Evolutionary conservation across 148 eudicot species (phyloP).

Genomic region (Mesembryanthemum crystallinum): DNA sequence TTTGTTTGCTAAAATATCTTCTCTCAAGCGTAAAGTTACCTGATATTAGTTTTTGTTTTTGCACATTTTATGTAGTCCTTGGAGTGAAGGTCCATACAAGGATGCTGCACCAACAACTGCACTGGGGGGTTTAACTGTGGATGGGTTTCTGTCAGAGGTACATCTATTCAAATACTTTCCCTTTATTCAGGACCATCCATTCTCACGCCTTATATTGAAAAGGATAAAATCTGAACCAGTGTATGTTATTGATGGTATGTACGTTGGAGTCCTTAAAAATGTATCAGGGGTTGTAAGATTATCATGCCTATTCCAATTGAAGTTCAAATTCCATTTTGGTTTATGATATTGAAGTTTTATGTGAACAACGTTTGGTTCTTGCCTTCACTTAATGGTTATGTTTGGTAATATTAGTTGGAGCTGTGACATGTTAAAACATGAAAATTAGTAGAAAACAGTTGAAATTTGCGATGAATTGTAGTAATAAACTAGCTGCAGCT

Average conservation of each 20-base stretch:
- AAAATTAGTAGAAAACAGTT: too few species aligned
- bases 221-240: neutral
- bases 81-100: constrained; percentile 74
- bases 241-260: neutral
- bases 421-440: too few species aligned
- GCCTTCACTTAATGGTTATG: too few species aligned
- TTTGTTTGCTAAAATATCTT: too few species aligned
- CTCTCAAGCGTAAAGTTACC: too few species aligned
- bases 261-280: too few species aligned
- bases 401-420: too few species aligned
- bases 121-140: constrained; percentile 65
- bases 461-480: too few species aligned
- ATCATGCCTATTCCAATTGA: neutral
- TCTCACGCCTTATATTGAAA: neutral
- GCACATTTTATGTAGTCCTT: constrained; percentile 54
- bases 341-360: neutral
- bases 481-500: too few species aligned
- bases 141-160: constrained; percentile 87
- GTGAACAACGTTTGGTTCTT: neutral
- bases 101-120: constrained; percentile 77
- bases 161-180: neutral
- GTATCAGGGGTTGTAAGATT: neutral
- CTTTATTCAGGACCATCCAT: neutral
- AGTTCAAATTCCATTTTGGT: neutral
- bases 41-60: too few species aligned